Evolutionary conservation across 495 filamentous ascomycete genomes (phyloP).

Genomic region (Evansstolkia leycettana): DNA sequence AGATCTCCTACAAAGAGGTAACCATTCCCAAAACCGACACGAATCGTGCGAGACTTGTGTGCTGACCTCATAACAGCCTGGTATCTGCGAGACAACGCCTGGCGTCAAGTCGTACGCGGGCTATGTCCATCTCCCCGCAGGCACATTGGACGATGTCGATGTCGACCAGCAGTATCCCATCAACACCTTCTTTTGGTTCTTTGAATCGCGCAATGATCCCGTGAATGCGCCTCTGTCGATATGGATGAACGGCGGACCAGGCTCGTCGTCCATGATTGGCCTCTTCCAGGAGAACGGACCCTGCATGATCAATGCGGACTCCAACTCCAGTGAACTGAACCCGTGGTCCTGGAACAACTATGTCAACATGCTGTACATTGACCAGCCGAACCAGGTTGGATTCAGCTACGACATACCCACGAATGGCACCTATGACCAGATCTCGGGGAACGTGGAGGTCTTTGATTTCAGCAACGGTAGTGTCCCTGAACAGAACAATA

Average conservation of each 20-base stretch:
- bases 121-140: conserved; percentile 29
- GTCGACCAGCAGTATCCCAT: conserved; percentile 24
- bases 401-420: conserved; percentile 43
- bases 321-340: conserved; percentile 36
- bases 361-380: conserved; percentile 53
- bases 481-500: conserved; percentile 45
- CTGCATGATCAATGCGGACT: conserved; percentile 40
- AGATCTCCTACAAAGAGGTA: conserved; percentile 55
- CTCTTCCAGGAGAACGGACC: conserved; percentile 53
- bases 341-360: conserved; percentile 51
- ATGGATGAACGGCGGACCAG: conserved; percentile 48
- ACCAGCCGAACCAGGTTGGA: conserved; percentile 50
- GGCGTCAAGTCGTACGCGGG: conserved; percentile 32
- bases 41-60: no score
- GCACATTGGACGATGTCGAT: conserved; percentile 19
- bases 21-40: conserved; percentile 1
- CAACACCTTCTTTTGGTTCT: conserved; percentile 38
- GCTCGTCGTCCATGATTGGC: conserved; percentile 47
- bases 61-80: conserved; percentile 18
- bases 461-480: conserved; percentile 20
- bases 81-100: conserved; percentile 39
- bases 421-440: conserved; percentile 33
- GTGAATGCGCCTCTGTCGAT: conserved; percentile 37
- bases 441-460: conserved; percentile 19
- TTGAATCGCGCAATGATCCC: conserved; percentile 31